Percentiles rank a stretch among this genome's conserved stretches.
phyloP scores from a whole-genome alignment of 768 basidiomycete species.

The Boletus rubropictus region DNA sequence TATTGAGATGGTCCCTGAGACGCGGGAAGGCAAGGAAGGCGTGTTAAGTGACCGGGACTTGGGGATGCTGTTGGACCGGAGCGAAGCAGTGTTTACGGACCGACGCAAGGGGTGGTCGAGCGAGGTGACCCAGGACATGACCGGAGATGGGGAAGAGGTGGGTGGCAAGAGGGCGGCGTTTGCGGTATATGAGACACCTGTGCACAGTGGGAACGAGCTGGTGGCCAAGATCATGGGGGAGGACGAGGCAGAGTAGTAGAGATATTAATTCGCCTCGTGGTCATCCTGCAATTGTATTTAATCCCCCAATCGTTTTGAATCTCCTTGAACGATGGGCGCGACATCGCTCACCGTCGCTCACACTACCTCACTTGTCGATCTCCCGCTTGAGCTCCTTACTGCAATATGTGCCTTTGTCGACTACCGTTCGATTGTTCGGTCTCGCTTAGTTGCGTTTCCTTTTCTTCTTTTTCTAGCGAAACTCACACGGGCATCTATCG shows the following conservation, averaged over 20 bases:
- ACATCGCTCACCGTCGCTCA: background rate
- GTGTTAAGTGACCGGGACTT: slow-evolving; percentile 82
- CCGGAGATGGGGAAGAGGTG: background rate
- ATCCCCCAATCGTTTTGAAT: background rate
- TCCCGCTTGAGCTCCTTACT: slow-evolving; percentile 13
- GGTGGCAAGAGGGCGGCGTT: slow-evolving; percentile 49
- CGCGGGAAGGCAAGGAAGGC: slow-evolving; percentile 54
- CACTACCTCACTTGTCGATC: slow-evolving; percentile 1
- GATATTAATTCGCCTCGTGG: background rate
- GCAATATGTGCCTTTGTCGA: slow-evolving; percentile 9
- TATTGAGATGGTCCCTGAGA: slow-evolving; percentile 78
- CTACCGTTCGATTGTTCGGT: slow-evolving; percentile 7
- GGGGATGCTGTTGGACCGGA: slow-evolving; percentile 73
- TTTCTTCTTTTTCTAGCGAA: too few species aligned
- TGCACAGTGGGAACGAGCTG: slow-evolving; percentile 58
- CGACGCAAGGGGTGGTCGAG: slow-evolving; percentile 74
- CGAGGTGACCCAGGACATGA: slow-evolving; percentile 8
- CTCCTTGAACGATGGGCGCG: background rate
- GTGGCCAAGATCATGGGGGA: slow-evolving; percentile 65
- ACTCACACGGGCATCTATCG: background rate
- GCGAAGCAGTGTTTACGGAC: slow-evolving; percentile 64
- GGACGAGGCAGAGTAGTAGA: slow-evolving; percentile 15
- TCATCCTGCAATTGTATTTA: slow-evolving; percentile 1
- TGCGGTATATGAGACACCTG: slow-evolving; percentile 69
- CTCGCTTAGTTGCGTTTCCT: slow-evolving; percentile 11